Percentiles rank a stretch among this genome's conserved stretches.
Evolutionary conservation across 2,329 filamentous ascomycete genomes (phyloP).

Genomic region (Thermothelomyces thermophilus): DNA sequence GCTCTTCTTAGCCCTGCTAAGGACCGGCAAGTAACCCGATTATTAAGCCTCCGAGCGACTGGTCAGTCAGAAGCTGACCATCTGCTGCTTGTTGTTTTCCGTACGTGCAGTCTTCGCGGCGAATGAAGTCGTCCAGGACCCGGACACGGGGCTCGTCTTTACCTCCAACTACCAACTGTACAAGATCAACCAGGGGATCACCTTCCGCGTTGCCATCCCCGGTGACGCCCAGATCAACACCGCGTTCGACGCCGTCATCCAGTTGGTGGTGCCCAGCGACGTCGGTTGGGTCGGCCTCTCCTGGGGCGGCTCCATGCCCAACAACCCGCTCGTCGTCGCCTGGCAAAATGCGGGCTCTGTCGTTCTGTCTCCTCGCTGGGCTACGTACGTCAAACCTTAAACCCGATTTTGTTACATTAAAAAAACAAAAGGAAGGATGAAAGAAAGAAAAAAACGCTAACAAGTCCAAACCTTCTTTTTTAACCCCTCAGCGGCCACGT

Average conservation of each 20-base stretch:
- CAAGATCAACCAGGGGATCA: slow-evolving; percentile 31
- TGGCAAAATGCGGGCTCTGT: slow-evolving; percentile 34
- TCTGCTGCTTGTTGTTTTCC: too few species aligned
- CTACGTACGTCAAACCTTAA: slow-evolving; percentile 33
- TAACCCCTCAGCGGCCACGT: slow-evolving; percentile 28
- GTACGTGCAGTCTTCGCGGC: slow-evolving; percentile 9
- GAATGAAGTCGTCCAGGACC: slow-evolving; percentile 28
- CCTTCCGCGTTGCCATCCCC: slow-evolving; percentile 24
- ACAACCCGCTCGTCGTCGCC: slow-evolving; percentile 38
- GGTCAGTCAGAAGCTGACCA: not conserved
- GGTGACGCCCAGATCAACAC: slow-evolving; percentile 13
- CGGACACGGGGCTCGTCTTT: slow-evolving; percentile 38
- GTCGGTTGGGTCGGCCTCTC: slow-evolving; percentile 43
- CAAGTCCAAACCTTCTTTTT: not conserved
- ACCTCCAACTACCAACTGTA: slow-evolving; percentile 27
- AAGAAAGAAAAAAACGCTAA: not conserved
- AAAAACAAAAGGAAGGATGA: not conserved
- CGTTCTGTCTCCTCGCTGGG: slow-evolving; percentile 37
- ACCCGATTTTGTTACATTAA: not conserved
- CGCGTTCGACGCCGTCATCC: slow-evolving; percentile 26
- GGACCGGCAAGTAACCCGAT: slow-evolving; percentile 14
- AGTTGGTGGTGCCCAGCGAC: slow-evolving; percentile 37
- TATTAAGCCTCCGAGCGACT: not conserved
- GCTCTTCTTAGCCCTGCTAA: slow-evolving; percentile 17
- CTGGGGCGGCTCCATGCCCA: slow-evolving; percentile 43